Evolutionary conservation across 2,329 filamentous ascomycete species (phyloP), one percentile per base, ranked within the genome.

Genomic region (Fusarium sp.): DNA sequence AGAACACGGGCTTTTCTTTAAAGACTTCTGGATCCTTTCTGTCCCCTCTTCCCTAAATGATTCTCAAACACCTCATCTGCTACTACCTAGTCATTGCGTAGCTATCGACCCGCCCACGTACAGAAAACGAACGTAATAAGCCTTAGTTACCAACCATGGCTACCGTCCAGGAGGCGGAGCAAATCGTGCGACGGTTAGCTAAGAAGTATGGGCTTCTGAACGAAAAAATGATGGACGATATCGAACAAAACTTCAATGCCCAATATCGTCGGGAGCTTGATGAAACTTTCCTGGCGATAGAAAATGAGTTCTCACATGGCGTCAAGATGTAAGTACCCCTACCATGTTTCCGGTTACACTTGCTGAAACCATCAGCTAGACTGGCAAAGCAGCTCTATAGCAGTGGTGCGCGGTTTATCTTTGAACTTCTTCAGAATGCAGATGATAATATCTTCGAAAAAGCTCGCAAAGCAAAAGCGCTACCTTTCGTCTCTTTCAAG

Each of bases 291-390:
- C 45, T 48, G 14, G 14, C 7, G 14, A 18, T 48, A 10, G 45
- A 48, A 48, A 48, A 0, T 2, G 26, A 0, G 1, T 1, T n/a
- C n/a, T 48, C 28, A 7, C 7, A n/a, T 20, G 13, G 26, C 0
- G 5, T 48, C 28, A 48, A 48, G 45, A 13, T 48, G 45, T 48
- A 48, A 30, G 45, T 30, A 26, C 9, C 20, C 12, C 22, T 26
- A 3, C 20, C 26, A 47, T 16, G 5, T n/a, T 45, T 4, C 26
- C 22, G 0, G 6, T 4, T 30, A 2, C 20, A 47, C 20, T n/a
- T 16, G 9, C 28, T 30, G 5, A 47, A 15, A 3, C 28, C 7
- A n/a, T 30, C 20, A 2, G 20, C 6, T 16, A 48, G 45, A n/a
- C 6, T 48, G 45, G 45, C 28, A n/a, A 48, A 48, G 7, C 45